Percentiles rank a stretch among this genome's conserved stretches.
These are phyloP conservation scores for Musa beccarii DNA, from an alignment of 176 grass and related monocot genomes.

Conservation along the genomic window DNA sequence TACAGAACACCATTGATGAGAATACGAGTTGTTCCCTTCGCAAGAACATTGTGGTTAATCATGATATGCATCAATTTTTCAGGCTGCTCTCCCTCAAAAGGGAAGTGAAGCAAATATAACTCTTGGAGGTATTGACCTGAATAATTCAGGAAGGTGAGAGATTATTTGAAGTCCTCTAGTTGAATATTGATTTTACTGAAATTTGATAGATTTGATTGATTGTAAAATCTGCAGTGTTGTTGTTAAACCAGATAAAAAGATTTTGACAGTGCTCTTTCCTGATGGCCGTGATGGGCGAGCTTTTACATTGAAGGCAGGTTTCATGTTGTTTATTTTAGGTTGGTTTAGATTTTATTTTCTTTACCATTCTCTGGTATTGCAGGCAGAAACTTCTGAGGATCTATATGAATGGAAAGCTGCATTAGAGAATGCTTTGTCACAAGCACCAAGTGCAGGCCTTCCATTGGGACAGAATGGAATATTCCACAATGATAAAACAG, in stretches of 20 bases:
- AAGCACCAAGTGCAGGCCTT: constrained; percentile 49
- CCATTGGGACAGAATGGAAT: constrained; percentile 71
- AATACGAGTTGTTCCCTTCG: background rate
- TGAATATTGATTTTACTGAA: background rate
- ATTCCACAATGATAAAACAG: constrained; percentile 44
- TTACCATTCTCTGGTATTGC: constrained; percentile 22
- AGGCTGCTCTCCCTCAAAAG: constrained; percentile 62
- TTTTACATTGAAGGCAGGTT: constrained; percentile 80
- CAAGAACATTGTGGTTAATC: constrained; percentile 10
- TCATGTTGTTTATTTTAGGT: background rate
- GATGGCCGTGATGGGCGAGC: constrained; percentile 75
- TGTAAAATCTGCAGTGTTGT: constrained; percentile 52
- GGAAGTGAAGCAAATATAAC: constrained; percentile 69
- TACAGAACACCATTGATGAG: background rate
- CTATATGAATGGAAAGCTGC: constrained; percentile 85
- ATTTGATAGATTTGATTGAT: background rate
- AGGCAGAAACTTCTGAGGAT: constrained; percentile 91
- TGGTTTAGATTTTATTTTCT: constrained; percentile 2
- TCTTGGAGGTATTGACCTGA: constrained; percentile 93
- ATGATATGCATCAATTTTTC: constrained; percentile 25
- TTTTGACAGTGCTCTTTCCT: constrained; percentile 84
- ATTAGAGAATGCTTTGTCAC: constrained; percentile 79
- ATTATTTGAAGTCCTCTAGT: background rate
- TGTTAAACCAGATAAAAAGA: constrained; percentile 93
- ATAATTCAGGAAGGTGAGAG: constrained; percentile 87